Percentiles rank a stretch among this genome's conserved stretches.
phyloP scores from a whole-genome alignment of 352 stramenopile genomes.

The Globisporangium acanthophoron region DNA sequence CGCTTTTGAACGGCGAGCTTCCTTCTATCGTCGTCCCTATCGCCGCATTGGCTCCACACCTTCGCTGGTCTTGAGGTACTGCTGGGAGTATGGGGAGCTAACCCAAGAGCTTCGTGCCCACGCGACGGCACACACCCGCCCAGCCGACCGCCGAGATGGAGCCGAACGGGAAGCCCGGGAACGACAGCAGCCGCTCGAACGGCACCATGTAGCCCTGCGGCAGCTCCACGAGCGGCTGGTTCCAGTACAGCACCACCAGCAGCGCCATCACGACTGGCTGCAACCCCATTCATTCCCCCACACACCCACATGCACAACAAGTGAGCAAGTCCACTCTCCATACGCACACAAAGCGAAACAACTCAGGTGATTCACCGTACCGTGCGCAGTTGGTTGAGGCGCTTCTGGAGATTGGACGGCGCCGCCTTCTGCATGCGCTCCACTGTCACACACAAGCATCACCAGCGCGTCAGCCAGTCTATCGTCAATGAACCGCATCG shows the following conservation, averaged over 20 bases:
- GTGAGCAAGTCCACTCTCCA: not conserved
- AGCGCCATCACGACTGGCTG: conserved; percentile 56
- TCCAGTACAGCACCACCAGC: conserved; percentile 69
- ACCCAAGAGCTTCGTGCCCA: conserved; percentile 58
- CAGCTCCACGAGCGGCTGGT: conserved; percentile 63
- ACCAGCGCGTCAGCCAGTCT: not conserved
- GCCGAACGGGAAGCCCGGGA: conserved; percentile 72
- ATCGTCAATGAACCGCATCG: too few relatives aligned
- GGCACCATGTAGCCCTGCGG: conserved; percentile 73
- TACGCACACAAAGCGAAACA: not conserved
- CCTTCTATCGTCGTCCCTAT: not conserved
- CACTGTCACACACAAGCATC: conserved; percentile 25
- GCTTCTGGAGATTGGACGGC: conserved; percentile 71
- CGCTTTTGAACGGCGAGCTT: not conserved
- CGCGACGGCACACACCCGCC: conserved; percentile 68
- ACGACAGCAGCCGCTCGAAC: conserved; percentile 67
- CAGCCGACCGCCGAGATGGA: conserved; percentile 73
- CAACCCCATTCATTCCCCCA: not conserved
- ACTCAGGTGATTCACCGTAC: conserved; percentile 19
- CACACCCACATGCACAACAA: not conserved
- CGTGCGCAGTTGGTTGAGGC: conserved; percentile 62
- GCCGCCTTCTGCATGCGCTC: conserved; percentile 58
- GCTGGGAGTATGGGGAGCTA: conserved; percentile 14
- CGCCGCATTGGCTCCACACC: too few relatives aligned
- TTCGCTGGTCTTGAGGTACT: not conserved